phyloP scores from a whole-genome alignment of 192 early-diverging fungal genomes.

The Podila horticola region DNA sequence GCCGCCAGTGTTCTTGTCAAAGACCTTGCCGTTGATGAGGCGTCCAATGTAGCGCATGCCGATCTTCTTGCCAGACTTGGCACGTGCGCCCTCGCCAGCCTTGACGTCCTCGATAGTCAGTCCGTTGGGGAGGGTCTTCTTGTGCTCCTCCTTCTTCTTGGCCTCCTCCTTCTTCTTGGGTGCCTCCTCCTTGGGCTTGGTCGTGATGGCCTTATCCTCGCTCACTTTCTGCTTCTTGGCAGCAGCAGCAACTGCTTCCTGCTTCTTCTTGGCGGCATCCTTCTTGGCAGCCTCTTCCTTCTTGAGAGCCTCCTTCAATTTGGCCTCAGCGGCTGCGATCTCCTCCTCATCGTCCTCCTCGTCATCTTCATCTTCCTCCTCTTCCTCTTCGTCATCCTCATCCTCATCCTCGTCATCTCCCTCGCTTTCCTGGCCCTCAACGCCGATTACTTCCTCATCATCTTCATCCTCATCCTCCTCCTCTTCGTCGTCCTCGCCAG shows the following conservation, averaged over 20 bases:
- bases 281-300: slow-evolving; percentile 40
- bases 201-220: slow-evolving; percentile 21
- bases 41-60: slow-evolving; percentile 51
- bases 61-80: slow-evolving; percentile 59
- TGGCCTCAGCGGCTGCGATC: neutral
- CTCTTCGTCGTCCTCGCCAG: slow-evolving; percentile 51
- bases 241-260: slow-evolving; percentile 7
- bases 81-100: slow-evolving; percentile 53
- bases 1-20: slow-evolving; percentile 91
- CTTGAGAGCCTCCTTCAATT: slow-evolving; percentile 1
- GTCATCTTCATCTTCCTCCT: slow-evolving; percentile 9
- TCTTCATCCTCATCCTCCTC: slow-evolving; percentile 16
- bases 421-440: neutral
- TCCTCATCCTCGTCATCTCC: slow-evolving; percentile 20
- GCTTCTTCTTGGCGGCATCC: slow-evolving; percentile 32
- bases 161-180: slow-evolving; percentile 48
- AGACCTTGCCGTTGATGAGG: slow-evolving; percentile 62
- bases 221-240: slow-evolving; percentile 26
- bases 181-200: slow-evolving; percentile 50
- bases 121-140: slow-evolving; percentile 74
- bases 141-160: slow-evolving; percentile 49
- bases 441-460: slow-evolving; percentile 1
- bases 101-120: slow-evolving; percentile 85
- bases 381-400: slow-evolving; percentile 1
- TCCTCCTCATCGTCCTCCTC: slow-evolving; percentile 15